A percentile compares a stretch with the other conserved stretches of the same genome.
Evolutionary conservation across 73 alveolate genomes (phyloP).

Genomic region (Uronychia setigera): DNA sequence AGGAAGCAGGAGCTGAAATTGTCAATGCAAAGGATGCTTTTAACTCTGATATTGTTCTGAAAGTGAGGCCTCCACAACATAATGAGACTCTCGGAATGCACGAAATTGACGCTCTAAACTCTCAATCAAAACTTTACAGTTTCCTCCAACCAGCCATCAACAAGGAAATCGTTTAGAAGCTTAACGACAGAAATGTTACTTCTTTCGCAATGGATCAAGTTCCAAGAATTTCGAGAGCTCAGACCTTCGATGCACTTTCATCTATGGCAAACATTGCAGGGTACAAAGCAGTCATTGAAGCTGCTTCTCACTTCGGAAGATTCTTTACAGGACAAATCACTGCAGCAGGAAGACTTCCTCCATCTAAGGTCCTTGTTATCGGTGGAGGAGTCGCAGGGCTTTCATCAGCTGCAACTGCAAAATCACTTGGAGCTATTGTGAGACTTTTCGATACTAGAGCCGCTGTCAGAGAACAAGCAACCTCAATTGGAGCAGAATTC

Average conservation of each 20-base stretch:
- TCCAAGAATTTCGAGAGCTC: constrained; percentile 86
- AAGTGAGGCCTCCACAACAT: constrained; percentile 61
- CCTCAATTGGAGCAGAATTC: constrained; percentile 86
- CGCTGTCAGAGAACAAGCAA: constrained; percentile 67
- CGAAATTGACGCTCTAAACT: constrained; percentile 17
- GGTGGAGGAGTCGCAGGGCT: constrained; percentile 92
- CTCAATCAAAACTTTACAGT: not conserved
- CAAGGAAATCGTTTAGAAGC: constrained; percentile 33
- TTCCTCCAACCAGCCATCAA: constrained; percentile 68
- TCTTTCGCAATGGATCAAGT: constrained; percentile 76
- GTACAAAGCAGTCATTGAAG: constrained; percentile 82
- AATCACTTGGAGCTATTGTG: constrained; percentile 69
- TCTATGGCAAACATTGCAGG: constrained; percentile 77
- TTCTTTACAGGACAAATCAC: constrained; percentile 85
- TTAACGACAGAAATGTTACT: constrained; percentile 40
- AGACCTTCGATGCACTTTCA: constrained; percentile 45
- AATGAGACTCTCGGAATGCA: not conserved
- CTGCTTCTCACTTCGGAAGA: constrained; percentile 77
- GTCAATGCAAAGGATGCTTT: constrained; percentile 32
- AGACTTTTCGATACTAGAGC: constrained; percentile 74
- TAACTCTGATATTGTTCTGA: constrained; percentile 52
- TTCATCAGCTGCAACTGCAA: constrained; percentile 82
- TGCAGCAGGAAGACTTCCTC: constrained; percentile 89
- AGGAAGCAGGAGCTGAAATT: constrained; percentile 50
- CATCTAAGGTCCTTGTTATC: constrained; percentile 81